Percentiles rank a stretch among this genome's conserved stretches.
Evolutionary conservation across 768 basidiomycete species (phyloP).

Genomic region (Phaffia tasmanica): DNA sequence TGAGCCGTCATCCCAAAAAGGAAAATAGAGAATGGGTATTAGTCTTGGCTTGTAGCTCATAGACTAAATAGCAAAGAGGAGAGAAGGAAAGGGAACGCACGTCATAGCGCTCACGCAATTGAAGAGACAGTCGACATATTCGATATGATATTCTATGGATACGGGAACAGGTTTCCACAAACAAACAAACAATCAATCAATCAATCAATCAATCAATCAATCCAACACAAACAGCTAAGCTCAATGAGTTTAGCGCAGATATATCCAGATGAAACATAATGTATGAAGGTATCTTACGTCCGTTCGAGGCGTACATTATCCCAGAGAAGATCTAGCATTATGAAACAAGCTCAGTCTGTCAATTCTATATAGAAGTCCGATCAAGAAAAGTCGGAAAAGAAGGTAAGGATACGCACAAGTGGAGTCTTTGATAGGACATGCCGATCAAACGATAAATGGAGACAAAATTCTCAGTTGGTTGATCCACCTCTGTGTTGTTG

Average conservation of each 20-base stretch:
- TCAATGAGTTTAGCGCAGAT: too few relatives aligned
- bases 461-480: not conserved
- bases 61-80: not conserved
- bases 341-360: not conserved
- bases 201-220: too few relatives aligned
- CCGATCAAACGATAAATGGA: not conserved
- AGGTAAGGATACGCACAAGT: constrained; percentile 2
- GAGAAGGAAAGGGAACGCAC: not conserved
- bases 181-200: too few relatives aligned
- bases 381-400: not conserved
- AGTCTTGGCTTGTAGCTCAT: not conserved
- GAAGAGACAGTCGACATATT: constrained; percentile 39
- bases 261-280: too few relatives aligned
- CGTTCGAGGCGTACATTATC: constrained; percentile 23
- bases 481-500: not conserved
- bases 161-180: too few relatives aligned
- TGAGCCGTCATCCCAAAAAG: not conserved
- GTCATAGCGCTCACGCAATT: constrained; percentile 62
- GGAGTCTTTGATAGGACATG: constrained; percentile 3
- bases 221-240: too few relatives aligned
- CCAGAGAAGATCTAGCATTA: constrained; percentile 7
- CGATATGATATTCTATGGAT: constrained; percentile 30
- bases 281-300: not conserved
- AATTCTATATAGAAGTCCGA: not conserved
- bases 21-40: not conserved